Base-by-base conservation (phyloP, 176 grass and related monocot species). In the Triticum timopheevii region DNA sequence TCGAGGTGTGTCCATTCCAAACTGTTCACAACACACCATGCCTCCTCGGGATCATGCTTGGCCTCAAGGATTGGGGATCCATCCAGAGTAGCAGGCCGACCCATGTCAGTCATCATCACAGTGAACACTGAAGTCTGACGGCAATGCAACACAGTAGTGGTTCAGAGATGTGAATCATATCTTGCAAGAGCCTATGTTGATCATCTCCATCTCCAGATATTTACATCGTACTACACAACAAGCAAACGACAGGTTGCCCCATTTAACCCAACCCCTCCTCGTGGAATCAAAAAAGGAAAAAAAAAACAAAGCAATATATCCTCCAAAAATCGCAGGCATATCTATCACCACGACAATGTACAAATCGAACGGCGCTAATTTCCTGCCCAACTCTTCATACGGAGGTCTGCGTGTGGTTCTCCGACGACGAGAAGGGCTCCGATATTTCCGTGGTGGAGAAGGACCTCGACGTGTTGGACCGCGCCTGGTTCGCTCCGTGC, bases 391-490 rank as follows among this genome's bases (percentile, higher is more conserved):
- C 4, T 16, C 61, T 69, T 91, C 86, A 91, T 12, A 81, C 12
- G 10, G 90, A 86, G 20, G 75, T 17, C n/a, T 75, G 90, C 0
- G 90, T 92, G 17, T 67, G 73, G 1, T 73, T 85, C 61, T 92
- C 90, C 0, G 90, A 83, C 11, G 83, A 62, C 0, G 90, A 85
- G 49, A 92, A 92, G 17, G 36, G 65, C 4, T 36, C 85, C 4
- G 78, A 64, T 13, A 13, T 59, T 10, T 91, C 90, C 0, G 90
- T 88, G 17, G 75, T 92, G 75, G 34, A 83, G 80, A 84, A 91
- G 38, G 86, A 89, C 59, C 68, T 90, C 16, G 33, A 70, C 1
- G 73, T 83, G 31, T 81, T 50, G 54, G 49, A 72, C 36, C 64
- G 38, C 0, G 64, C 22, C 40, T 58, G 59, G 35, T 68, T 71